A percentile compares a stretch with the other conserved stretches of the same genome.
Conservation (phyloP, 176 grass and related monocot species). For the Zea luxurians region DNA sequence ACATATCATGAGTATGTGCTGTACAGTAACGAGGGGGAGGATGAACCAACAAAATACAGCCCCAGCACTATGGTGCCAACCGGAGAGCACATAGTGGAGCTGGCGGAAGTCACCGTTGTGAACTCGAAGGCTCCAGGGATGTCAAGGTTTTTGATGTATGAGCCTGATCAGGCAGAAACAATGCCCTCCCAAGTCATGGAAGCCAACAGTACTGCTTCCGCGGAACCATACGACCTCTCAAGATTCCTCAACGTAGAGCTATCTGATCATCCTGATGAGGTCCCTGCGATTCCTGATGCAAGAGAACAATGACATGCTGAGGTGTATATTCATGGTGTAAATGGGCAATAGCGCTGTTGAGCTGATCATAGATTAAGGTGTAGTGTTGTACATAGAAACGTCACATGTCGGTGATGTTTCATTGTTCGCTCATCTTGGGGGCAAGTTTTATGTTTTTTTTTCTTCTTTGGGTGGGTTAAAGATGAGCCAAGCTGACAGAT, state of each 20-base stretch:
- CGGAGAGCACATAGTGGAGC: slow-evolving; percentile 67
- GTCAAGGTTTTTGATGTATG: slow-evolving; percentile 27
- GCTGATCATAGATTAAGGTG: slow-evolving; percentile 35
- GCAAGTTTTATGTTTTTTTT: background rate
- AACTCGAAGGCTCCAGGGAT: slow-evolving; percentile 27
- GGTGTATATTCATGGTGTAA: slow-evolving; percentile 25
- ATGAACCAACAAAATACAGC: slow-evolving; percentile 64
- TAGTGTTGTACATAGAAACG: slow-evolving; percentile 40
- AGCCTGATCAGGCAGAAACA: slow-evolving; percentile 47
- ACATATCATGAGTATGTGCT: slow-evolving; percentile 94
- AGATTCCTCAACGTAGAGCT: slow-evolving; percentile 46
- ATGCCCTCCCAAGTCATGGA: slow-evolving; percentile 55
- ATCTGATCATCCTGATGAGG: slow-evolving; percentile 52
- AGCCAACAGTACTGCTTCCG: slow-evolving; percentile 30
- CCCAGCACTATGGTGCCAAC: slow-evolving; percentile 62
- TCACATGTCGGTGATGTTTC: background rate
- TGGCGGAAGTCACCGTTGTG: slow-evolving; percentile 34
- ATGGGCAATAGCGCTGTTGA: background rate
- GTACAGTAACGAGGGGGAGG: slow-evolving; percentile 64
- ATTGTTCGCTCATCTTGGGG: background rate
- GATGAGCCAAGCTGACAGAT: background rate
- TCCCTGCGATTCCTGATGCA: slow-evolving; percentile 41
- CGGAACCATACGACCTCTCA: slow-evolving; percentile 53
- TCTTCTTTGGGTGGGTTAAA: background rate
- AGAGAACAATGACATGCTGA: slow-evolving; percentile 21